Evolutionary conservation across 768 basidiomycete species (phyloP).

Genomic region (Termitomyces sp.): DNA sequence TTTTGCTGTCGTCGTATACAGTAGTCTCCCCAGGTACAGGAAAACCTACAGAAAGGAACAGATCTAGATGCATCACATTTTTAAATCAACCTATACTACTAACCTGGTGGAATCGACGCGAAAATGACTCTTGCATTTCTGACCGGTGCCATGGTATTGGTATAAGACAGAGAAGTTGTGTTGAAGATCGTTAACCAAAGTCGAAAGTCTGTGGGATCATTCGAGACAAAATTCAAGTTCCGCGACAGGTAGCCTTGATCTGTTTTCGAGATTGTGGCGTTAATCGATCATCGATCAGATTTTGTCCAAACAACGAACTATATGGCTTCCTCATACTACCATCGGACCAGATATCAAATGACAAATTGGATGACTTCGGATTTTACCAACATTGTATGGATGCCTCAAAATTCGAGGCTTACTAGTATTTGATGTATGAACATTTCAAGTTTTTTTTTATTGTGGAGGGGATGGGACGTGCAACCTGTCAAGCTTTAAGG

Average conservation of each 20-base stretch:
- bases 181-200: background rate
- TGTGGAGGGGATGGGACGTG: no score
- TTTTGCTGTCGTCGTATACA: conserved; percentile 29
- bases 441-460: no score
- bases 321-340: no score
- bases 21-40: conserved; percentile 30
- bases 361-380: no score
- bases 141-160: background rate
- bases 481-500: no score
- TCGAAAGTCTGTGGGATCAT: background rate
- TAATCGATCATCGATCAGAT: background rate
- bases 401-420: no score
- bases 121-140: conserved; percentile 1
- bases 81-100: background rate
- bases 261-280: background rate
- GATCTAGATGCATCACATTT: no score
- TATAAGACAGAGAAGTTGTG: background rate
- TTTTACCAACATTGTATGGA: no score
- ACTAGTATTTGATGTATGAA: no score
- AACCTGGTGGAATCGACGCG: background rate
- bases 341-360: no score
- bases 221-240: no score
- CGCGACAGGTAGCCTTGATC: background rate
- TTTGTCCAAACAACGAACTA: no score
- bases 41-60: background rate